A percentile compares a stretch with the other conserved stretches of the same genome.
These are phyloP conservation scores for cucumber (Cucumis sativus) DNA, from an alignment of 306 rosid genomes.

Conservation along the genomic window Cucumber_9930_V3 NC_026655.2:22814001-22814500, in stretches of 20 bases:
- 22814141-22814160: constrained; percentile 38
- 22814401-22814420: neutral
- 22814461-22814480: constrained; percentile 5
- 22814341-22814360: neutral
- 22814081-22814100: constrained; percentile 43
- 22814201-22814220: constrained; percentile 1
- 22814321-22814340: neutral
- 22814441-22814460: constrained; percentile 5
- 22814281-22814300: neutral
- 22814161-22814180: constrained; percentile 35
- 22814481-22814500: neutral
- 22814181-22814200: constrained; percentile 8
- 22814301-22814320: neutral
- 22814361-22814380: neutral
- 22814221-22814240: constrained; percentile 12
- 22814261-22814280: neutral
- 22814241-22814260: neutral
- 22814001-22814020: constrained; percentile 45
- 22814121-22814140: constrained; percentile 42
- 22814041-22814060: constrained; percentile 66
- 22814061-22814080: constrained; percentile 45
- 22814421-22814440: constrained; percentile 4
- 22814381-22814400: neutral
- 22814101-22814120: constrained; percentile 33
- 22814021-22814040: constrained; percentile 63